Evolutionary conservation across 306 rosid genomes (phyloP).

Genomic region (Pterocarpus macrocarpus): DNA sequence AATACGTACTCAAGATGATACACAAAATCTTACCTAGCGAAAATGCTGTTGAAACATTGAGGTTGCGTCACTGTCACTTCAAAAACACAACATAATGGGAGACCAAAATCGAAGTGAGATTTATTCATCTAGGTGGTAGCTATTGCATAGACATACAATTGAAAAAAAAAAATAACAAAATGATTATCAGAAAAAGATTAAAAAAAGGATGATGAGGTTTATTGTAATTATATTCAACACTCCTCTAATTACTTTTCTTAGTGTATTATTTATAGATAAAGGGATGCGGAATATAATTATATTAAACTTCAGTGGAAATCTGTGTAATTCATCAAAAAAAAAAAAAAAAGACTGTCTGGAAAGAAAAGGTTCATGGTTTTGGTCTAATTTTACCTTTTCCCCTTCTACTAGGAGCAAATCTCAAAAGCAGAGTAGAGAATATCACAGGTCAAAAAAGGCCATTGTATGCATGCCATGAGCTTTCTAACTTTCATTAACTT

Average conservation of each 20-base stretch:
- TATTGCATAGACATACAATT: conserved; percentile 38
- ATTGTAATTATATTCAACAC: no score
- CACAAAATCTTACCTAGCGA: neutral
- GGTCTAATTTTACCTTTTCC: conserved; percentile 2
- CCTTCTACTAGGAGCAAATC: conserved; percentile 16
- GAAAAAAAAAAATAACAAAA: conserved; percentile 28
- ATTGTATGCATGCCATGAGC: conserved; percentile 2
- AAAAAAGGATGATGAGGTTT: no score
- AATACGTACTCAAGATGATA: neutral
- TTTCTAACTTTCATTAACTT: conserved; percentile 36
- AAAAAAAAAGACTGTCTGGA: conserved; percentile 37
- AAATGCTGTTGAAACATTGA: conserved; percentile 30
- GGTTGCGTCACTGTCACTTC: conserved; percentile 32
- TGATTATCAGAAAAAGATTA: conserved; percentile 26
- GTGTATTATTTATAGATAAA: no score
- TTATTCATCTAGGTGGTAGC: conserved; percentile 31
- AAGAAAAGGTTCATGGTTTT: conserved; percentile 33
- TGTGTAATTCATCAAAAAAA: no score
- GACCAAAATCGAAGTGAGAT: conserved; percentile 41
- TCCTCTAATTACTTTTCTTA: no score
- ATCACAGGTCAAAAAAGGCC: neutral
- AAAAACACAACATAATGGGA: conserved; percentile 42
- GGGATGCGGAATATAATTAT: no score
- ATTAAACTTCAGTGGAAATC: no score
- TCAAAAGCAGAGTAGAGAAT: conserved; percentile 18